Conservation (phyloP, 176 grass and related monocot species). For the Metroxylon sagu region DNA sequence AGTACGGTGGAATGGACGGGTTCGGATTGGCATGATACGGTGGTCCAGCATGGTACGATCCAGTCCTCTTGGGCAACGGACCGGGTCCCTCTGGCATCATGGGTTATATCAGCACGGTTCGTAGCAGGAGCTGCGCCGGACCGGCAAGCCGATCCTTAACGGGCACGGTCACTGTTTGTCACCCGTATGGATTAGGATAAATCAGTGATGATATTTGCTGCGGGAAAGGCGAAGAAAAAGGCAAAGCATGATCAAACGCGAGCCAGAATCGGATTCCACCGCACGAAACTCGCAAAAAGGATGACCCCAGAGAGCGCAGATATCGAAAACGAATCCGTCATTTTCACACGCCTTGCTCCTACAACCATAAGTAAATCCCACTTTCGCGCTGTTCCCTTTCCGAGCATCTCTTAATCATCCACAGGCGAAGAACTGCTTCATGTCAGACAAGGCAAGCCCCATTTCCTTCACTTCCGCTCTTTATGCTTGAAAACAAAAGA, state of each 20-base stretch:
- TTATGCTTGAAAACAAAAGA: background rate
- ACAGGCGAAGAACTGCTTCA: conserved; percentile 11
- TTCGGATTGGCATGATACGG: too few species aligned
- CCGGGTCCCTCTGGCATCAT: too few species aligned
- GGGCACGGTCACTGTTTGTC: too few species aligned
- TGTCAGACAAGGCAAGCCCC: conserved; percentile 37
- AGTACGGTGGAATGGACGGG: too few species aligned
- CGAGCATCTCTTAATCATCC: conserved; percentile 8
- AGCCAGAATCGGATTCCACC: conserved; percentile 22
- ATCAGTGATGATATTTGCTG: too few species aligned
- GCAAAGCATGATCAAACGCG: conserved; percentile 4
- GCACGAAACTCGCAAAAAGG: conserved; percentile 11
- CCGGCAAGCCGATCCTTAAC: too few species aligned
- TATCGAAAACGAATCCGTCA: conserved; percentile 26
- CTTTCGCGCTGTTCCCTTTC: conserved; percentile 24
- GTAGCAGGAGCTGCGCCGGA: too few species aligned
- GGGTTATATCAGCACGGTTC: too few species aligned
- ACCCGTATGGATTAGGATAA: too few species aligned
- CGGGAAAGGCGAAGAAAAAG: background rate
- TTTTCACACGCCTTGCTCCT: conserved; percentile 17
- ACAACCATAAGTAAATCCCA: conserved; percentile 21
- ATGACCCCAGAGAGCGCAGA: conserved; percentile 9
- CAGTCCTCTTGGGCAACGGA: too few species aligned
- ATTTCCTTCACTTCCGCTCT: background rate
- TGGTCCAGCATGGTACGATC: too few species aligned